Evolutionary conservation across 2,329 filamentous ascomycete species (phyloP).

Genomic region (Cytospora paraplurivora): DNA sequence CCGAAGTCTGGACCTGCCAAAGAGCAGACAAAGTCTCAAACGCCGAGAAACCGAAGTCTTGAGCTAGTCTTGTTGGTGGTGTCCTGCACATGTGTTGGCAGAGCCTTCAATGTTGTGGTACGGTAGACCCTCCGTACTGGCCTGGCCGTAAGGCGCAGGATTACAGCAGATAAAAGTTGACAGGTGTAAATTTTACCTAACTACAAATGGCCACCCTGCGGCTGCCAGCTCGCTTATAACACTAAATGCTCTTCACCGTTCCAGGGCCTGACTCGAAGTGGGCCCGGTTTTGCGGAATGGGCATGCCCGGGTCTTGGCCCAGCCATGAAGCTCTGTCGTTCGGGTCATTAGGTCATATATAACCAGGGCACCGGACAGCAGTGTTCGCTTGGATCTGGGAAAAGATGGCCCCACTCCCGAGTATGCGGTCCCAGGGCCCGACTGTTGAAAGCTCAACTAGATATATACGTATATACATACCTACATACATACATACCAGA

Average conservation of each 20-base stretch:
- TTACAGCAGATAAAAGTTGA: too few relatives aligned
- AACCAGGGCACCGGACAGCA: neutral
- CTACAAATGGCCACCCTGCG: neutral
- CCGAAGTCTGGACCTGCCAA: neutral
- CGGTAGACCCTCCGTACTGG: too few relatives aligned
- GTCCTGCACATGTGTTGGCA: neutral
- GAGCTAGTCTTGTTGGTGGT: neutral
- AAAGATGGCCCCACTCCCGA: neutral
- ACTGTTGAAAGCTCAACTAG: too few relatives aligned
- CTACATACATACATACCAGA: too few relatives aligned
- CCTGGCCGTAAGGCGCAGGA: too few relatives aligned
- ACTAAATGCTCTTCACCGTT: slow-evolving; percentile 6
- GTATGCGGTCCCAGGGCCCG: neutral
- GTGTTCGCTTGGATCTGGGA: neutral
- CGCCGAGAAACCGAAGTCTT: neutral
- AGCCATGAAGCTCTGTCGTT: slow-evolving; percentile 11
- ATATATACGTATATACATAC: too few relatives aligned
- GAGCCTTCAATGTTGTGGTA: too few relatives aligned
- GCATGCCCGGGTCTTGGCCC: too few relatives aligned
- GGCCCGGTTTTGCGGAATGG: slow-evolving; percentile 20
- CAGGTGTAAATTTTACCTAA: too few relatives aligned
- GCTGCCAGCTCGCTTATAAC: slow-evolving; percentile 8
- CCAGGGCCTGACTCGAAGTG: slow-evolving; percentile 17
- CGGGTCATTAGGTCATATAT: neutral
- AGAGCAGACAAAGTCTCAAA: neutral